These are phyloP conservation scores for Wickerhamomyces ciferrii DNA, from an alignment of 805 yeast genomes.

Conservation along the genomic window DNA sequence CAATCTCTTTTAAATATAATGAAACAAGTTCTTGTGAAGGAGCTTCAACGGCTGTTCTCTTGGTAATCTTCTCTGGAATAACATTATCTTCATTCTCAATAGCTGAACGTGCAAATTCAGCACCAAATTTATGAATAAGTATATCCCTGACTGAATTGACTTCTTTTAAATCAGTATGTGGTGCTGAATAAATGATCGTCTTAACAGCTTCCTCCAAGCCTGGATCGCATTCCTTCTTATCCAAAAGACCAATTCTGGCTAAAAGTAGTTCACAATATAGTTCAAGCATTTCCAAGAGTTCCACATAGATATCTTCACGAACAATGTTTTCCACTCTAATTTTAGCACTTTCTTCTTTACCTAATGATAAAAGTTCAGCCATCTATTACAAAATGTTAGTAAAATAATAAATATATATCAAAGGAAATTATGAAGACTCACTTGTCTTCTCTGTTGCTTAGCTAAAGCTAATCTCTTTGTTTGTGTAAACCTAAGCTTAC, in stretches of 20 bases:
- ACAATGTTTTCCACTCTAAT: slow-evolving; percentile 82
- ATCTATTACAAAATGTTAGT: slow-evolving; percentile 29
- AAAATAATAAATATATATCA: too few species aligned
- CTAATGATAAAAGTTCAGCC: slow-evolving; percentile 66
- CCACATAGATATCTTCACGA: slow-evolving; percentile 75
- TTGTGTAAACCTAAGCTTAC: slow-evolving; percentile 62
- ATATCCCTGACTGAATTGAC: slow-evolving; percentile 55
- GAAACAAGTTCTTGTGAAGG: slow-evolving; percentile 63
- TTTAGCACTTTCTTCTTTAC: slow-evolving; percentile 77
- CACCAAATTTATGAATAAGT: slow-evolving; percentile 57
- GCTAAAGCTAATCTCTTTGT: slow-evolving; percentile 66
- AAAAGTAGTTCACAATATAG: slow-evolving; percentile 75
- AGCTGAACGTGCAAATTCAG: slow-evolving; percentile 49
- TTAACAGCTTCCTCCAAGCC: slow-evolving; percentile 59
- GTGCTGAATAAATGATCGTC: slow-evolving; percentile 62
- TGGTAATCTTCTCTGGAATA: slow-evolving; percentile 65
- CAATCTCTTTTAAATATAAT: slow-evolving; percentile 73
- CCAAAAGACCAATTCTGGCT: slow-evolving; percentile 66
- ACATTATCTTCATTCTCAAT: slow-evolving; percentile 41
- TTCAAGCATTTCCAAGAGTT: slow-evolving; percentile 73
- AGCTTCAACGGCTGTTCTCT: slow-evolving; percentile 59
- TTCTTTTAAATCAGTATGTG: slow-evolving; percentile 75
- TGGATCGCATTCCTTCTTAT: slow-evolving; percentile 24
- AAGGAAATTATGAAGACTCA: slow-evolving; percentile 13
- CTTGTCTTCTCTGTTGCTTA: slow-evolving; percentile 64